Percentiles rank a stretch among this genome's conserved stretches.
These are phyloP conservation scores for Juncus effusus DNA, from an alignment of 176 grass and related monocot species.

Conservation along the genomic window DNA sequence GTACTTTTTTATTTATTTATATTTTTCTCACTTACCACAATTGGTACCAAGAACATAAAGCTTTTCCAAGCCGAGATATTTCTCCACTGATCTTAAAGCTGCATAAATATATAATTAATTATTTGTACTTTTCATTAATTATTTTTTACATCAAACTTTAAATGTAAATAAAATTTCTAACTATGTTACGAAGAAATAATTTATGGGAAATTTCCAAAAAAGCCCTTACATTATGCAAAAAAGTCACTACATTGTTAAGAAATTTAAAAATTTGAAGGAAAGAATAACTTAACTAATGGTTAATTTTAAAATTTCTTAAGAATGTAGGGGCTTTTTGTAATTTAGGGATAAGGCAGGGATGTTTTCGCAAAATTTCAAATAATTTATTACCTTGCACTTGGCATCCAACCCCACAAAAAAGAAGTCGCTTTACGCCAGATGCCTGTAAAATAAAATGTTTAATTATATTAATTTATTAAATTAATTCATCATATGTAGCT, in stretches of 20 bases:
- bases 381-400: slow-evolving; percentile 83
- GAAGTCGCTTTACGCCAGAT: slow-evolving; percentile 91
- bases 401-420: slow-evolving; percentile 95
- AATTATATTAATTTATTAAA: too few relatives aligned
- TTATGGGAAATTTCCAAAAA: too few relatives aligned
- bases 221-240: too few relatives aligned
- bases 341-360: too few relatives aligned
- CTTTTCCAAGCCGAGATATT: slow-evolving; percentile 93
- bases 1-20: too few relatives aligned
- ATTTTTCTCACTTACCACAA: slow-evolving; percentile 56
- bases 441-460: slow-evolving; percentile 43
- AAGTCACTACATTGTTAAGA: too few relatives aligned
- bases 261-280: neutral
- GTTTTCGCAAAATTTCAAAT: neutral
- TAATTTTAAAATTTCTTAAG: neutral
- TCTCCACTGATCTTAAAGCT: slow-evolving; percentile 94
- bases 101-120: slow-evolving; percentile 29
- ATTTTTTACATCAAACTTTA: slow-evolving; percentile 26
- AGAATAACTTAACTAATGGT: neutral
- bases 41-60: slow-evolving; percentile 98
- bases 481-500: too few relatives aligned
- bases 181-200: too few relatives aligned
- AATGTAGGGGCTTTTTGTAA: too few relatives aligned
- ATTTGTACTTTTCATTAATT: slow-evolving; percentile 42
- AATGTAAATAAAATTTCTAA: too few relatives aligned